Base-by-base conservation (phyloP, 2,329 filamentous ascomycete genomes). In the Talaromyces sp. region DNA sequence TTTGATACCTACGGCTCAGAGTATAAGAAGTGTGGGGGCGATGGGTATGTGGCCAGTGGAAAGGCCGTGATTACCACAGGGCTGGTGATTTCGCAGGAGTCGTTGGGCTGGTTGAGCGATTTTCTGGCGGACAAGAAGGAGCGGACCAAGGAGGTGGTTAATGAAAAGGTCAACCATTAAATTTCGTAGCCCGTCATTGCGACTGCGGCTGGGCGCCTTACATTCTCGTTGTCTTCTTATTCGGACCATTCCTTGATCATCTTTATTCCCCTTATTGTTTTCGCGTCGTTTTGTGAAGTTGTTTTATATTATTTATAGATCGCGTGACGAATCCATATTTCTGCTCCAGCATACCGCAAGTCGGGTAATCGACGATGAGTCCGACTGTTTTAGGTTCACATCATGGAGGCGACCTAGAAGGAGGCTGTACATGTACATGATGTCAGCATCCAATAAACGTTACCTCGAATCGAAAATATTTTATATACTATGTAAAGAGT, bases 11-110 rank as follows among this genome's bases (percentile, higher is more conserved):
- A 82, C 66, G 75, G 73, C 35, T 72, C 74, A 1, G 80, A 82
- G 67, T 81, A 81, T 70, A 80, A 79, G 72, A 81, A 81, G 67
- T 81, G 77, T 56, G 80, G 80, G 10, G 81, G 80, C 5, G 84
- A 88, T 37, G 87, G 87, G 54, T 74, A 89, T 41, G 79, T 92
- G n/a, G 85, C 87, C 3, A 84, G 85, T 66, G 85, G 88, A 72
- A 92, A 90, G 82, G 91, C 91, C 11, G 79, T 87, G 14, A 81
- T 92, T 68, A 85, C 85, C 60, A 91, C 90, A 14, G 84, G 85
- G 27, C 80, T 92, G 58, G 83, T 91, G 58, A 82, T 93, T 59
- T 86, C 86, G 58, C 84, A 83, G 69, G 88, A 92, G 76, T 84
- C 86, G 1, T 77, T 91, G 62, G 80, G 79, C 62, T 90, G 85